These are phyloP conservation scores for Ogataea allantospora DNA, from an alignment of 805 yeast genomes.

Conservation along the genomic window DNA sequence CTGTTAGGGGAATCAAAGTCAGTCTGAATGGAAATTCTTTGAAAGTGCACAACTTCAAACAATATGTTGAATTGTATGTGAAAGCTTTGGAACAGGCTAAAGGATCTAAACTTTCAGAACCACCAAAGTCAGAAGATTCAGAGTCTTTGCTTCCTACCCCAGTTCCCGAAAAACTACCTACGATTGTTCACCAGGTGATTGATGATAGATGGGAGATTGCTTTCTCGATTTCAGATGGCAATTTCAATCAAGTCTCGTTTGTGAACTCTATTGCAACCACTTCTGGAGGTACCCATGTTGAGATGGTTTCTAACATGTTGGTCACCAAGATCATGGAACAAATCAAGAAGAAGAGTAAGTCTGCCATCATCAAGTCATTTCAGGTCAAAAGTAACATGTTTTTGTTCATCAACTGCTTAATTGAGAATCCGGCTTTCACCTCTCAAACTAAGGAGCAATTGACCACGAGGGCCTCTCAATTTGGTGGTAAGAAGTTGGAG, in stretches of 20 bases:
- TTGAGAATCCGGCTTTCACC: slow-evolving; percentile 96
- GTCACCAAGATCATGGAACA: slow-evolving; percentile 71
- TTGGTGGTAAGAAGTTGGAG: slow-evolving; percentile 79
- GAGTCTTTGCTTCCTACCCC: slow-evolving; percentile 17
- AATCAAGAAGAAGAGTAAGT: slow-evolving; percentile 62
- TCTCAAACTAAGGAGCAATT: slow-evolving; percentile 96
- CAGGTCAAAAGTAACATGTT: slow-evolving; percentile 91
- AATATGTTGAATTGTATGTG: slow-evolving; percentile 85
- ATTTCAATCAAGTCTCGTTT: slow-evolving; percentile 91
- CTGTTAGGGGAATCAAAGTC: slow-evolving; percentile 79
- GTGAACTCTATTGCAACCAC: slow-evolving; percentile 98
- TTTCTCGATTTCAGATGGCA: slow-evolving; percentile 87
- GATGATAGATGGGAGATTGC: slow-evolving; percentile 96
- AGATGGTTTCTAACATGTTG: slow-evolving; percentile 79
- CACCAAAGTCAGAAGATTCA: slow-evolving; percentile 14
- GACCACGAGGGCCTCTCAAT: slow-evolving; percentile 83
- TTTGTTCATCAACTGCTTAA: slow-evolving; percentile 82
- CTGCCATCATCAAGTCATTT: slow-evolving; percentile 75
- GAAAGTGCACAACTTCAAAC: slow-evolving; percentile 72
- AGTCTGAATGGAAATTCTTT: slow-evolving; percentile 72
- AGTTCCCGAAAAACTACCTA: slow-evolving; percentile 40
- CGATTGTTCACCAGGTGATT: slow-evolving; percentile 74
- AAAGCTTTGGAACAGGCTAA: slow-evolving; percentile 63
- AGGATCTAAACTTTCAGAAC: slow-evolving; percentile 27
- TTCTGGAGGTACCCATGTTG: slow-evolving; percentile 94